Conservation (phyloP, 2,329 filamentous ascomycete species). For the Ambrosiella beaveri region DNA sequence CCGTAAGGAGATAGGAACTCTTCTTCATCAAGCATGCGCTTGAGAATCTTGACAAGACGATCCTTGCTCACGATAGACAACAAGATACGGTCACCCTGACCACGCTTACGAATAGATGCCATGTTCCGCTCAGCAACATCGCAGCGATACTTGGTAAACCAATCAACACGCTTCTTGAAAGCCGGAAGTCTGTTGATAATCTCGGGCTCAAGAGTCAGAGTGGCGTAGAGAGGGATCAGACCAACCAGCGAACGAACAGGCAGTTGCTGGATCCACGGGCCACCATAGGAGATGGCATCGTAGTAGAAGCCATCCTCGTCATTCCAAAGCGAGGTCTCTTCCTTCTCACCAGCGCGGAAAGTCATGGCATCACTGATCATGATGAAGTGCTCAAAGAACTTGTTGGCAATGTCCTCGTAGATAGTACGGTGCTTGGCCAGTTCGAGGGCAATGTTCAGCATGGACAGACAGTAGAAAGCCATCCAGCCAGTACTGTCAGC, state of each 20-base stretch:
- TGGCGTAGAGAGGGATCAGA: slow-evolving; percentile 83
- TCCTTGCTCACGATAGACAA: slow-evolving; percentile 86
- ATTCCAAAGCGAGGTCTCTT: slow-evolving; percentile 82
- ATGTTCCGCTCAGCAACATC: slow-evolving; percentile 88
- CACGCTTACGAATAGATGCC: slow-evolving; percentile 76
- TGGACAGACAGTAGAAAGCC: slow-evolving; percentile 91
- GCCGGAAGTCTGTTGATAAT: slow-evolving; percentile 78
- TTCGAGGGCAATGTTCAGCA: slow-evolving; percentile 93
- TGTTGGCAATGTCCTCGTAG: slow-evolving; percentile 93
- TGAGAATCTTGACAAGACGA: slow-evolving; percentile 72
- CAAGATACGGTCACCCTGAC: slow-evolving; percentile 75
- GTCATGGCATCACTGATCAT: slow-evolving; percentile 97
- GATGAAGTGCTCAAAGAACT: slow-evolving; percentile 98
- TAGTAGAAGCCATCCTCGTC: slow-evolving; percentile 97
- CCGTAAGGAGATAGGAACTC: slow-evolving; percentile 86
- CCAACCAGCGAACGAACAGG: slow-evolving; percentile 85
- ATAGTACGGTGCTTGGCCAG: slow-evolving; percentile 86
- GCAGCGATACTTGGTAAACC: slow-evolving; percentile 78
- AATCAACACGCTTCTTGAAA: slow-evolving; percentile 84
- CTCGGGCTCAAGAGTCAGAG: slow-evolving; percentile 81
- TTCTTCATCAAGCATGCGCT: slow-evolving; percentile 82
- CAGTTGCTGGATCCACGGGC: slow-evolving; percentile 82
- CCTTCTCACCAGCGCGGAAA: slow-evolving; percentile 51
- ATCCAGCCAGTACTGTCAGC: slow-evolving; percentile 98
- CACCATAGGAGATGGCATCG: slow-evolving; percentile 91